Conservation (phyloP, 2,329 filamentous ascomycete genomes). For the Albophoma yamanashiensis region DNA sequence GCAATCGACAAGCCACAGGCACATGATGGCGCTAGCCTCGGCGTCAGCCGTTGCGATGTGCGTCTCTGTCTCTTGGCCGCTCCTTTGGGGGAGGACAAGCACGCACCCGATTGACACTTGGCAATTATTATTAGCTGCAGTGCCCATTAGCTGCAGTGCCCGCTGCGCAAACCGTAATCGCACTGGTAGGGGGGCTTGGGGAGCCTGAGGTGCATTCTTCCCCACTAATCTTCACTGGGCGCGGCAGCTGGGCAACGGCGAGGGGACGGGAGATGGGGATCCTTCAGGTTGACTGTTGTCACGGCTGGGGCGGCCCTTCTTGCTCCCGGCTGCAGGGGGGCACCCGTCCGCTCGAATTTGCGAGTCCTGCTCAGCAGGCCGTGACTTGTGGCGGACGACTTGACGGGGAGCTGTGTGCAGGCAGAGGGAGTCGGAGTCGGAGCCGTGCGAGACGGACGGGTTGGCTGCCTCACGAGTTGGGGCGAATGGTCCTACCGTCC, state of each 20-base stretch:
- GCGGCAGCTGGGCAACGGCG: not conserved
- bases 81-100: not conserved
- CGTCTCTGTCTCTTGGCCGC: not conserved
- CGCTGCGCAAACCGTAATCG: not conserved
- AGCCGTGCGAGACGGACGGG: not conserved
- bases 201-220: not conserved
- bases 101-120: not conserved
- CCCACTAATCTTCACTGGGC: not conserved
- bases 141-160: not conserved
- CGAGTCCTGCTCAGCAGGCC: too few species aligned
- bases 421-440: too few species aligned
- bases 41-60: not conserved
- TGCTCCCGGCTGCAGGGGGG: not conserved
- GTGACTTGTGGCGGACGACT: not conserved
- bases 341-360: not conserved
- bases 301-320: not conserved
- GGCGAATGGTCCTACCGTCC: not conserved
- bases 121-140: not conserved
- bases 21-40: not conserved
- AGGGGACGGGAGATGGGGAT: not conserved
- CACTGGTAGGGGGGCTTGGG: not conserved
- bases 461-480: not conserved
- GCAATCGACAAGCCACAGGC: not conserved
- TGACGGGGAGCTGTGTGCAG: not conserved
- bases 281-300: not conserved